These are phyloP conservation scores for Lentinula aciculospora DNA, from an alignment of 768 basidiomycete species.

Conservation along the genomic window DNA sequence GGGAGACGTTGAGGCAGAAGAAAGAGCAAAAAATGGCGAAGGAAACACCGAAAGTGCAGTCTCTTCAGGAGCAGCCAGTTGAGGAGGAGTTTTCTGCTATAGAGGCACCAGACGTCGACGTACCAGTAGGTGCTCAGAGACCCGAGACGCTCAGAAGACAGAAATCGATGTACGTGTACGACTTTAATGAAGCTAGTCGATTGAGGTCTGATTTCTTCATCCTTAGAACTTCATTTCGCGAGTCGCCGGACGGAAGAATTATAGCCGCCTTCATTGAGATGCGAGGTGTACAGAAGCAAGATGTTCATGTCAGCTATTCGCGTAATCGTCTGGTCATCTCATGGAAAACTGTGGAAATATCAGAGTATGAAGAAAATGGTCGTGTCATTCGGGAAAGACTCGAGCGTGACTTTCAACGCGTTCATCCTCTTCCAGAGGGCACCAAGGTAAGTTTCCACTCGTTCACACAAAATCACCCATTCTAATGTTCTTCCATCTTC, in stretches of 20 bases:
- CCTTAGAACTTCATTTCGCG: slow-evolving; percentile 63
- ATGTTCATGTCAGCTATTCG: slow-evolving; percentile 73
- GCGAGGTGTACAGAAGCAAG: slow-evolving; percentile 62
- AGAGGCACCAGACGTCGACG: slow-evolving; percentile 29
- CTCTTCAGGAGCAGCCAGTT: slow-evolving; percentile 39
- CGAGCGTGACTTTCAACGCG: slow-evolving; percentile 59
- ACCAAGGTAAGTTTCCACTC: slow-evolving; percentile 45
- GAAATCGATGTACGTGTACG: slow-evolving; percentile 53
- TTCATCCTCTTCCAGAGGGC: slow-evolving; percentile 68
- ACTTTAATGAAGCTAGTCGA: slow-evolving; percentile 10
- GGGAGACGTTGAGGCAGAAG: slow-evolving; percentile 58
- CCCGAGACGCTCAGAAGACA: slow-evolving; percentile 42
- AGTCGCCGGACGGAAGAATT: slow-evolving; percentile 65
- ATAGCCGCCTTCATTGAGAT: slow-evolving; percentile 70
- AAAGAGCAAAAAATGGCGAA: slow-evolving; percentile 66
- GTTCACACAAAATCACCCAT: not conserved
- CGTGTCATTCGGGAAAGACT: slow-evolving; percentile 57
- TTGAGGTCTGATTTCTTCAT: slow-evolving; percentile 10
- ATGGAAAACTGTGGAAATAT: slow-evolving; percentile 56
- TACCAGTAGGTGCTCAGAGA: slow-evolving; percentile 28
- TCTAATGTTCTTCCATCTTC: not conserved
- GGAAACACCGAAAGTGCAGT: slow-evolving; percentile 65
- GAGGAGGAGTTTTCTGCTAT: slow-evolving; percentile 27
- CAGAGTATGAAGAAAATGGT: slow-evolving; percentile 58
- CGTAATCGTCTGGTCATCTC: slow-evolving; percentile 56